Evolutionary conservation across 306 rosid genomes (phyloP).

Genomic region (Fragaria vesca): DNA sequence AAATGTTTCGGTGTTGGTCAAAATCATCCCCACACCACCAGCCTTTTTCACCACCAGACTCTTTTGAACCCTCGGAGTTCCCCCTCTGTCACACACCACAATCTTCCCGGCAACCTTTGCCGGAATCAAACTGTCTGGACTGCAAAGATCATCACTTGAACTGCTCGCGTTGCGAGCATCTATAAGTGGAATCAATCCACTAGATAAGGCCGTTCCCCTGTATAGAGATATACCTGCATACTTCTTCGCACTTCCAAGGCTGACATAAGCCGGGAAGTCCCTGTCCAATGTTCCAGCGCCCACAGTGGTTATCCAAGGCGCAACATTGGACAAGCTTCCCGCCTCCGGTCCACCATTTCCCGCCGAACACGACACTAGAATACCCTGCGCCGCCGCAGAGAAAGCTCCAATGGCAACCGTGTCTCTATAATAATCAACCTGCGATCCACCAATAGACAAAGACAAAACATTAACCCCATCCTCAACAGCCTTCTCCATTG

Average conservation of each 20-base stretch:
- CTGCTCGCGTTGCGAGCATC: slow-evolving; percentile 53
- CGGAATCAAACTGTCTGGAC: slow-evolving; percentile 42
- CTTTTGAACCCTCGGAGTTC: slow-evolving; percentile 51
- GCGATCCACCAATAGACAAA: slow-evolving; percentile 75
- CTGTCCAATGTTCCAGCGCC: slow-evolving; percentile 96
- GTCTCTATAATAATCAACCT: slow-evolving; percentile 49
- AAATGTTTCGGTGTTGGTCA: slow-evolving; percentile 53
- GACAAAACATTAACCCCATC: slow-evolving; percentile 78
- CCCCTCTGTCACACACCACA: slow-evolving; percentile 85
- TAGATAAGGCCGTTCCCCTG: slow-evolving; percentile 40
- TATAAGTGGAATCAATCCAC: slow-evolving; percentile 56
- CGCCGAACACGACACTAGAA: slow-evolving; percentile 74
- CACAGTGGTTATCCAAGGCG: slow-evolving; percentile 83
- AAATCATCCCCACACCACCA: slow-evolving; percentile 83
- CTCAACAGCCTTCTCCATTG: slow-evolving; percentile 71
- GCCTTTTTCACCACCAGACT: slow-evolving; percentile 67
- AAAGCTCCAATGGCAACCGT: slow-evolving; percentile 70
- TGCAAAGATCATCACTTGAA: slow-evolving; percentile 45
- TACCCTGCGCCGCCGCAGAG: slow-evolving; percentile 62
- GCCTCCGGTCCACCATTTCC: slow-evolving; percentile 73
- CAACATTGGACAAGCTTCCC: slow-evolving; percentile 51
- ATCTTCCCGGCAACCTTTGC: slow-evolving; percentile 69
- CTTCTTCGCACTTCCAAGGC: slow-evolving; percentile 60
- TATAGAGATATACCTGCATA: slow-evolving; percentile 70
- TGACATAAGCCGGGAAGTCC: slow-evolving; percentile 66